phyloP scores from a whole-genome alignment of 306 rosid species.

The Trichosanthes cucumerina region DNA sequence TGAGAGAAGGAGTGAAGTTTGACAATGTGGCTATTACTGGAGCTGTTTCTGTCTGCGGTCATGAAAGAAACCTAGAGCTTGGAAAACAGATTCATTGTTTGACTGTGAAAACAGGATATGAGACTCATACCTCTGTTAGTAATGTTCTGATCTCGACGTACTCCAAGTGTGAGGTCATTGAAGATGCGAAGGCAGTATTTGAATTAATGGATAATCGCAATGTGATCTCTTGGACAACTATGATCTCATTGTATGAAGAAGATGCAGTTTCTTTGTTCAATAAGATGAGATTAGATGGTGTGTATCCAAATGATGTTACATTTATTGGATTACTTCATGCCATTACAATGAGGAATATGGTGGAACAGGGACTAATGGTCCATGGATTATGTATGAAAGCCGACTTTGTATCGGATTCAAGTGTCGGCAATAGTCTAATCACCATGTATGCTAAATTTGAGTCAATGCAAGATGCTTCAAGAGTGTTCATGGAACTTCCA shows the following conservation, averaged over 20 bases:
- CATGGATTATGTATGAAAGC: constrained; percentile 59
- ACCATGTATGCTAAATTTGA: constrained; percentile 81
- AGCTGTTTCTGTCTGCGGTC: constrained; percentile 73
- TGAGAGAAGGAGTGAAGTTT: constrained; percentile 42
- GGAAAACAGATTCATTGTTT: constrained; percentile 66
- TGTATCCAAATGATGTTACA: constrained; percentile 72
- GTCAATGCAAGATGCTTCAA: constrained; percentile 46
- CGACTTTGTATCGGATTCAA: constrained; percentile 32
- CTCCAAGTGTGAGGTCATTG: constrained; percentile 42
- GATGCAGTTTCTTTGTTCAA: constrained; percentile 47
- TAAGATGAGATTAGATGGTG: constrained; percentile 52
- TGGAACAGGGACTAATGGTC: constrained; percentile 44
- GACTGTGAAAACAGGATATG: constrained; percentile 51
- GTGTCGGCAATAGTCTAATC: constrained; percentile 62
- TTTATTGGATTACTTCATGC: constrained; percentile 65
- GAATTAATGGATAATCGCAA: constrained; percentile 36
- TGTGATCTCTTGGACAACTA: constrained; percentile 81
- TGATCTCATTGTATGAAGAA: constrained; percentile 58
- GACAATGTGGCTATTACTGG: constrained; percentile 72
- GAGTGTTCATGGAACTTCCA: constrained; percentile 63
- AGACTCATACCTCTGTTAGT: constrained; percentile 41
- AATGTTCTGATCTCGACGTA: constrained; percentile 75
- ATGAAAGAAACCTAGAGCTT: constrained; percentile 39
- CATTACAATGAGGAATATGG: constrained; percentile 36
- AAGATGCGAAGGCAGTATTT: constrained; percentile 56